Conservation (phyloP, 1,139 yeast genomes). For the Candida mesenterica region DNA sequence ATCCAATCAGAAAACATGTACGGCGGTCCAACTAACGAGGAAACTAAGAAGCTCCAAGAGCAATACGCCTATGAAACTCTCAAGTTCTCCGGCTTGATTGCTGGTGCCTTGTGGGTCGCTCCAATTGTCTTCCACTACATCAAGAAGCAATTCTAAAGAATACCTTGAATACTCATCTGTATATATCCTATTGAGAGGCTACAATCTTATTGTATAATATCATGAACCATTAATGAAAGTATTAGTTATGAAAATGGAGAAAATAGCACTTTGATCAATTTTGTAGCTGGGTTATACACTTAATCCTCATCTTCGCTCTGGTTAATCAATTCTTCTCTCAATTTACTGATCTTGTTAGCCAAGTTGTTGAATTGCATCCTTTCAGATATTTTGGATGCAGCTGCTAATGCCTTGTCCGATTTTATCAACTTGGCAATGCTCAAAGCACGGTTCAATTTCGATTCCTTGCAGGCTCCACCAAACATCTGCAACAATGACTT, state of each 20-base stretch:
- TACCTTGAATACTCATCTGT: too few relatives aligned
- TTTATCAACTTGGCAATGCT: constrained; percentile 68
- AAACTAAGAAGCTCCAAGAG: constrained; percentile 73
- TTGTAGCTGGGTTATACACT: not conserved
- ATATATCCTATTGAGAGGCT: not conserved
- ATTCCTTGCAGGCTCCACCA: constrained; percentile 73
- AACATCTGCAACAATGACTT: constrained; percentile 72
- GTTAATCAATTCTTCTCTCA: constrained; percentile 53
- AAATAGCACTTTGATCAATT: too few relatives aligned
- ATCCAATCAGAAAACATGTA: constrained; percentile 58
- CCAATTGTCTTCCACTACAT: constrained; percentile 64
- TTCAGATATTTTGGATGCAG: constrained; percentile 82
- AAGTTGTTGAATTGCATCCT: constrained; percentile 66
- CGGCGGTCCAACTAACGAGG: constrained; percentile 78
- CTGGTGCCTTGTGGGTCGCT: constrained; percentile 76
- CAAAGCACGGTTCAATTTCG: constrained; percentile 63
- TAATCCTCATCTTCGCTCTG: constrained; percentile 20
- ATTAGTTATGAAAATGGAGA: not conserved
- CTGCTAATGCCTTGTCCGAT: constrained; percentile 75
- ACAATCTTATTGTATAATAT: not conserved
- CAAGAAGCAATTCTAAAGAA: constrained; percentile 53
- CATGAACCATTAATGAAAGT: not conserved
- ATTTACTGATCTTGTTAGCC: constrained; percentile 64
- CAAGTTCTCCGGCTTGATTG: constrained; percentile 65
- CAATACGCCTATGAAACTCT: constrained; percentile 66